Conservation (phyloP, 176 grass and related monocot species). For the Carex parvula region DNA sequence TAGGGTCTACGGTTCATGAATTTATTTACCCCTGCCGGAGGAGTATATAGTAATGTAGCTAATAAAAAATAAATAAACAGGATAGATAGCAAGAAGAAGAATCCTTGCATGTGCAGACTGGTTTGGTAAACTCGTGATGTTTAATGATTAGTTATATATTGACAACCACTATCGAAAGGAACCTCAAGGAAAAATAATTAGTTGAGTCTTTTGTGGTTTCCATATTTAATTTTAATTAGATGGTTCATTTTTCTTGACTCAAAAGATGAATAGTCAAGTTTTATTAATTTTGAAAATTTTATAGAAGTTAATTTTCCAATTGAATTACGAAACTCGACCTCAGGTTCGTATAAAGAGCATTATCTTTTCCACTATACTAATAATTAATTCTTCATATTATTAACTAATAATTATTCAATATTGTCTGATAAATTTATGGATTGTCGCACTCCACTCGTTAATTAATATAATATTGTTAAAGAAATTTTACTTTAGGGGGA, state of each 20-base stretch:
- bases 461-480: background rate
- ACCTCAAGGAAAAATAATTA: background rate
- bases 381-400: no score
- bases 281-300: no score
- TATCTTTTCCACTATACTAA: no score
- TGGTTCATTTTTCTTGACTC: no score
- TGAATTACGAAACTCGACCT: no score
- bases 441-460: background rate
- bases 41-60: background rate
- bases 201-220: background rate
- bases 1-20: background rate
- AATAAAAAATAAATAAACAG: background rate
- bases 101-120: constrained; percentile 3
- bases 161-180: constrained; percentile 1
- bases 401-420: background rate
- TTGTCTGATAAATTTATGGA: background rate
- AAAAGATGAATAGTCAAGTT: no score
- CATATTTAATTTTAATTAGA: no score
- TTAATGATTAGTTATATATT: background rate
- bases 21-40: background rate
- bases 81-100: background rate
- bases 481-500: background rate
- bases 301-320: no score
- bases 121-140: constrained; percentile 8
- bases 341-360: no score